Conservation (phyloP, 2,329 filamentous ascomycete species). For the Tolypocladium sp. region DNA sequence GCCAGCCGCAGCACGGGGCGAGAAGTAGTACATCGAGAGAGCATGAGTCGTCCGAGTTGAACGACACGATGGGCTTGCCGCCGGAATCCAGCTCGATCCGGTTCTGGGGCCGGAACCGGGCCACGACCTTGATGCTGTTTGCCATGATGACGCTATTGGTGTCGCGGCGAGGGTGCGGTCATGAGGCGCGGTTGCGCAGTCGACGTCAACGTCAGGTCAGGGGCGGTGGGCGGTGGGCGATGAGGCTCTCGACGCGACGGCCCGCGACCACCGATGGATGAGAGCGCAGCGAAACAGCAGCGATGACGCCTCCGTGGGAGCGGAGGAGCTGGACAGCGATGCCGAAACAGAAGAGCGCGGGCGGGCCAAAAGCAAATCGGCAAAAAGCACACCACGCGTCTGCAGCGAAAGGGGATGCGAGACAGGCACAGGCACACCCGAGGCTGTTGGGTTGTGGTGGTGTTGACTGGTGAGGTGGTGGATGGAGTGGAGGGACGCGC, state of each 20-base stretch:
- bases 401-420: background rate
- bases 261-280: background rate
- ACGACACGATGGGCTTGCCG: conserved; percentile 84
- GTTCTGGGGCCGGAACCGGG: conserved; percentile 96
- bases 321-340: background rate
- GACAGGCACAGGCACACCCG: background rate
- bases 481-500: background rate
- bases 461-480: background rate
- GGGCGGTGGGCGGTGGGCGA: conserved; percentile 1
- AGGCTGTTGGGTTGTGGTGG: background rate
- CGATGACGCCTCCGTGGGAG: background rate
- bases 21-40: conserved; percentile 61
- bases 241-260: background rate
- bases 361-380: background rate
- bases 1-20: background rate
- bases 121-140: conserved; percentile 79
- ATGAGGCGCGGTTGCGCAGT: conserved; percentile 5
- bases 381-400: background rate
- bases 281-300: conserved; percentile 1
- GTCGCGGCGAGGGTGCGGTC: conserved; percentile 3
- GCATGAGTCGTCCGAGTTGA: conserved; percentile 85
- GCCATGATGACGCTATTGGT: conserved; percentile 36
- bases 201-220: conserved; percentile 1
- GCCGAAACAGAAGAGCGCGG: background rate
- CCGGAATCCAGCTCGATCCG: conserved; percentile 83